A percentile compares a stretch with the other conserved stretches of the same genome.
Evolutionary conservation across 2,329 filamentous ascomycete genomes (phyloP).

Genomic region (Exophiala oligosperma): DNA sequence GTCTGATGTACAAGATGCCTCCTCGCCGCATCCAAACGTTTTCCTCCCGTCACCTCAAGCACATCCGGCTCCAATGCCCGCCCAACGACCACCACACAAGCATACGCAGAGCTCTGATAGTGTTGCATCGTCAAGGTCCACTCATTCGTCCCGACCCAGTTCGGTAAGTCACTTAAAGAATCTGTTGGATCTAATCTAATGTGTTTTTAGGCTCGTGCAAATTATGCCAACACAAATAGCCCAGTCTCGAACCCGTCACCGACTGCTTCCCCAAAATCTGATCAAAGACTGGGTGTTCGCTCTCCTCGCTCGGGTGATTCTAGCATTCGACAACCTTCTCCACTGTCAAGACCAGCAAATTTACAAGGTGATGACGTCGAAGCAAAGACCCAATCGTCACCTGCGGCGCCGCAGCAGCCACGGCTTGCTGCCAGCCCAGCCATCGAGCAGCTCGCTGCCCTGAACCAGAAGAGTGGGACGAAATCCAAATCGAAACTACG

Average conservation of each 20-base stretch:
- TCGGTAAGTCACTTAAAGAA: constrained; percentile 59
- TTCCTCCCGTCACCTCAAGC: constrained; percentile 32
- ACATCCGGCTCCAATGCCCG: not conserved
- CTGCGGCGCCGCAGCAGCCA: not conserved
- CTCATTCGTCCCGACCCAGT: constrained; percentile 57
- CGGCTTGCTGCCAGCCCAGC: constrained; percentile 60
- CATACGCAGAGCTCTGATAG: constrained; percentile 66
- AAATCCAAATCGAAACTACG: constrained; percentile 85
- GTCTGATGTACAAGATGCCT: constrained; percentile 30
- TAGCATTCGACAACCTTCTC: constrained; percentile 57
- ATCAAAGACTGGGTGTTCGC: constrained; percentile 9
- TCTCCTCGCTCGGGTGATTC: constrained; percentile 15
- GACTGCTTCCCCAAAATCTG: constrained; percentile 4
- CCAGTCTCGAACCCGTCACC: not conserved
- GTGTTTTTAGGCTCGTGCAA: constrained; percentile 8
- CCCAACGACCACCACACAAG: constrained; percentile 41
- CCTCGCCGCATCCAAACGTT: constrained; percentile 35
- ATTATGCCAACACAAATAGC: constrained; percentile 1
- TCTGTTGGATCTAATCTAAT: constrained; percentile 17
- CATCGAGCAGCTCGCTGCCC: constrained; percentile 79
- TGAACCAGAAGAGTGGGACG: constrained; percentile 78
- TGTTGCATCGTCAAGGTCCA: constrained; percentile 47
- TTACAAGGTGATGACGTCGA: constrained; percentile 57
- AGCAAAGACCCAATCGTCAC: not conserved
- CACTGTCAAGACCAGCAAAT: constrained; percentile 69